Conservation (phyloP, 108 stramenopile species). For the Nitzschia putrida region DNA sequence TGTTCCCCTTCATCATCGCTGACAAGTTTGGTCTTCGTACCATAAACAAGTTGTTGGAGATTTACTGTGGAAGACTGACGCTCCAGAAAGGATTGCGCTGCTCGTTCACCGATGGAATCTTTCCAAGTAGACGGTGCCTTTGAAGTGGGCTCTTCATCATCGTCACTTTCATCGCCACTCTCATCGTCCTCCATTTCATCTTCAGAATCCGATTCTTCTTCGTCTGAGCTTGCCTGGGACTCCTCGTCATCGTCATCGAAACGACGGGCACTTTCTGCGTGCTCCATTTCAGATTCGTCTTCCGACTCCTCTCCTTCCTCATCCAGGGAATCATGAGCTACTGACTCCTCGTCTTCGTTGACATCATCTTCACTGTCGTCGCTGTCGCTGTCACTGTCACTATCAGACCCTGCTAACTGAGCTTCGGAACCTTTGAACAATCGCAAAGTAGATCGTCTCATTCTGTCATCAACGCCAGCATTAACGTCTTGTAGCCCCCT, state of each 20-base stretch:
- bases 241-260: slow-evolving; percentile 20
- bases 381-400: slow-evolving; percentile 38
- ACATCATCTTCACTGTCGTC: slow-evolving; percentile 37
- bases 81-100: slow-evolving; percentile 67
- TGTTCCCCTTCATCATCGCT: slow-evolving; percentile 53
- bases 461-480: slow-evolving; percentile 85
- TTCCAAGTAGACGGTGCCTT: slow-evolving; percentile 50
- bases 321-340: slow-evolving; percentile 11
- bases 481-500: slow-evolving; percentile 87
- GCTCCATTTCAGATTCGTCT: background rate
- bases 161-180: slow-evolving; percentile 38
- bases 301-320: slow-evolving; percentile 8
- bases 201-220: slow-evolving; percentile 33
- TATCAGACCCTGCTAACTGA: slow-evolving; percentile 59
- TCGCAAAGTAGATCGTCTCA: slow-evolving; percentile 73
- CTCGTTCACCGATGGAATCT: slow-evolving; percentile 65
- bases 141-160: slow-evolving; percentile 12
- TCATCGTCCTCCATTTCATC: slow-evolving; percentile 48
- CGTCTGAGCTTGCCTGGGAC: slow-evolving; percentile 39
- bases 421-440: slow-evolving; percentile 83
- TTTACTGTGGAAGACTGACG: slow-evolving; percentile 64
- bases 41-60: slow-evolving; percentile 81
- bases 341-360: slow-evolving; percentile 18
- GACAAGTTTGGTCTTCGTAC: slow-evolving; percentile 52
- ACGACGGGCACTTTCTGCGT: slow-evolving; percentile 19